These are phyloP conservation scores for Aspergillaceae sp. DNA, from an alignment of 2,329 filamentous ascomycete species.

Conservation along the genomic window DNA sequence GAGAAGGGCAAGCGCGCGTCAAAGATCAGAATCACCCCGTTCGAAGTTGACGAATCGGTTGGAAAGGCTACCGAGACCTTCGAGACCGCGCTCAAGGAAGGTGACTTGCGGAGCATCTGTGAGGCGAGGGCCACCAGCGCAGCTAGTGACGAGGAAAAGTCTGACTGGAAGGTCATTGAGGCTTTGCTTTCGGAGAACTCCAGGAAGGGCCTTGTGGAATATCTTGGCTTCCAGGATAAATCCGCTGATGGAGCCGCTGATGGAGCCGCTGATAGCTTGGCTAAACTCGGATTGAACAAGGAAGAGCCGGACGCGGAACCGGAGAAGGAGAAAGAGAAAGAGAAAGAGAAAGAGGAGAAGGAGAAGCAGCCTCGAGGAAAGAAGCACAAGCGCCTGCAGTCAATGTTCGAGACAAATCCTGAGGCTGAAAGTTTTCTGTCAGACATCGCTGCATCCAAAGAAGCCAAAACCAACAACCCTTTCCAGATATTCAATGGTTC, in stretches of 20 bases:
- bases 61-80: conserved; percentile 80
- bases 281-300: conserved; percentile 35
- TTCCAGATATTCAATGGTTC: conserved; percentile 80
- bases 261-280: conserved; percentile 36
- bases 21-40: conserved; percentile 75
- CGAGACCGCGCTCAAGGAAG: conserved; percentile 68
- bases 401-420: conserved; percentile 66
- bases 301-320: conserved; percentile 37
- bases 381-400: conserved; percentile 59
- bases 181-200: conserved; percentile 77
- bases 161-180: conserved; percentile 91
- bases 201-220: conserved; percentile 76
- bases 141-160: conserved; percentile 81
- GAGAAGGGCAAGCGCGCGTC: conserved; percentile 60
- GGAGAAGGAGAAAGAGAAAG: conserved; percentile 38
- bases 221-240: conserved; percentile 70
- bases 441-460: conserved; percentile 77
- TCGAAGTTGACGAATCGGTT: conserved; percentile 77
- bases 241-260: conserved; percentile 52
- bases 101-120: conserved; percentile 71
- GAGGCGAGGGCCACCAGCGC: conserved; percentile 67
- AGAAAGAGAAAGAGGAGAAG: conserved; percentile 39
- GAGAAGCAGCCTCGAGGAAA: conserved; percentile 44
- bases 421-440: conserved; percentile 82
- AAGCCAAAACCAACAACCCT: conserved; percentile 84